phyloP scores from a whole-genome alignment of 345 rosid genomes.

The Populus tremula region DNA sequence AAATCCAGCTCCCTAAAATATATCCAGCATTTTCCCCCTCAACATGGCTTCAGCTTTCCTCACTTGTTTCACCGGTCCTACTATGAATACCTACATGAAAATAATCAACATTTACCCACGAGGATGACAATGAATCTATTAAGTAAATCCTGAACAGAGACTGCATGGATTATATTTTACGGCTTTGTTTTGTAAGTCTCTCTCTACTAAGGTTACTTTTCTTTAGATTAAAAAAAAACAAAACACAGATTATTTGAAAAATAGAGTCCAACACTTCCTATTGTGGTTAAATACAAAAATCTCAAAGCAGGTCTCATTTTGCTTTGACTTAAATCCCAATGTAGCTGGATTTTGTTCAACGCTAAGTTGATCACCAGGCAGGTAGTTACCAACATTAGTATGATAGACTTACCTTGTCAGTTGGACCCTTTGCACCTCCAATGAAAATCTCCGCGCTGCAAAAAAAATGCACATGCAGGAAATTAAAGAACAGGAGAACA shows the following conservation, averaged over 20 bases:
- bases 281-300: neutral
- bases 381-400: neutral
- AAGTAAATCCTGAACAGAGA: neutral
- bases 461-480: neutral
- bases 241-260: neutral
- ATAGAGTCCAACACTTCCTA: neutral
- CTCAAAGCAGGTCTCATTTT: neutral
- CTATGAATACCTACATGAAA: slow-evolving; percentile 62
- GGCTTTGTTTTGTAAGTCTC: neutral
- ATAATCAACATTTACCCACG: neutral
- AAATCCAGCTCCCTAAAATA: slow-evolving; percentile 7
- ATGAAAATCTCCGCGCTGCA: slow-evolving; percentile 80
- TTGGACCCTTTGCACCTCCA: slow-evolving; percentile 88
- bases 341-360: neutral
- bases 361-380: neutral
- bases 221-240: neutral
- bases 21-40: slow-evolving; percentile 81
- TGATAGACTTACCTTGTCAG: slow-evolving; percentile 66
- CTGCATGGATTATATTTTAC: neutral
- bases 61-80: slow-evolving; percentile 81
- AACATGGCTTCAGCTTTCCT: slow-evolving; percentile 91
- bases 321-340: neutral
- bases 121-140: neutral
- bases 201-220: neutral
- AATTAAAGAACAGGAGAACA: slow-evolving; percentile 13